A percentile compares a stretch with the other conserved stretches of the same genome.
Evolutionary conservation across 306 rosid species (phyloP).

Genomic region (Begonia peltatifolia): DNA sequence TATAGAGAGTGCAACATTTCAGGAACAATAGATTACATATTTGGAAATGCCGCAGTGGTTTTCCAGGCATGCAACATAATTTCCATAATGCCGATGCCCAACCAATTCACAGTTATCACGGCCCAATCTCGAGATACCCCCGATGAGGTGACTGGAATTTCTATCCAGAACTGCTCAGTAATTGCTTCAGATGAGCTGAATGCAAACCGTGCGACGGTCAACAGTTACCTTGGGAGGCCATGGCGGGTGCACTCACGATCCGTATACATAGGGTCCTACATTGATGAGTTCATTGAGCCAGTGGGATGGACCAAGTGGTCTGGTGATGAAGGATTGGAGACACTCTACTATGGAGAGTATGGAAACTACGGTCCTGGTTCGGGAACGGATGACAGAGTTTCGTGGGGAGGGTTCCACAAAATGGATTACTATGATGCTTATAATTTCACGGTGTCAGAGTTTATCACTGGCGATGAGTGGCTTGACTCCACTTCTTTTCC

Average conservation of each 20-base stretch:
- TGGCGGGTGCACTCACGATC: constrained; percentile 53
- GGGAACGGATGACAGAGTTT: constrained; percentile 25
- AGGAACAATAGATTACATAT: constrained; percentile 67
- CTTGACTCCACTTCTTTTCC: constrained; percentile 64
- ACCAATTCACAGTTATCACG: constrained; percentile 51
- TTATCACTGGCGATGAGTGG: constrained; percentile 57
- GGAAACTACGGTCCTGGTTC: constrained; percentile 63
- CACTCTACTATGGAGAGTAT: constrained; percentile 62
- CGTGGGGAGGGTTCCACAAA: constrained; percentile 44
- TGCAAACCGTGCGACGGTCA: constrained; percentile 17
- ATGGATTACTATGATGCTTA: constrained; percentile 51
- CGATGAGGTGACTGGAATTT: constrained; percentile 61
- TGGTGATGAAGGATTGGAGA: constrained; percentile 23
- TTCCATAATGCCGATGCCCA: constrained; percentile 37
- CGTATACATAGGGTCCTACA: constrained; percentile 38
- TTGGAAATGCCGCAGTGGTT: constrained; percentile 70
- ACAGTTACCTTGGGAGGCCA: constrained; percentile 67
- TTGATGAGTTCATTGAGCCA: constrained; percentile 48
- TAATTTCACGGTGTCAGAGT: constrained; percentile 41
- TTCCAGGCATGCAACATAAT: constrained; percentile 43
- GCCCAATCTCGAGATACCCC: constrained; percentile 52
- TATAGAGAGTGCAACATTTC: constrained; percentile 66
- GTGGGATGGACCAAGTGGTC: constrained; percentile 54
- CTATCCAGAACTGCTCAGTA: constrained; percentile 63
- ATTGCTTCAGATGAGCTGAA: constrained; percentile 31